phyloP scores from a whole-genome alignment of 352 stramenopile species.

The Pythium utonaiense region DNA sequence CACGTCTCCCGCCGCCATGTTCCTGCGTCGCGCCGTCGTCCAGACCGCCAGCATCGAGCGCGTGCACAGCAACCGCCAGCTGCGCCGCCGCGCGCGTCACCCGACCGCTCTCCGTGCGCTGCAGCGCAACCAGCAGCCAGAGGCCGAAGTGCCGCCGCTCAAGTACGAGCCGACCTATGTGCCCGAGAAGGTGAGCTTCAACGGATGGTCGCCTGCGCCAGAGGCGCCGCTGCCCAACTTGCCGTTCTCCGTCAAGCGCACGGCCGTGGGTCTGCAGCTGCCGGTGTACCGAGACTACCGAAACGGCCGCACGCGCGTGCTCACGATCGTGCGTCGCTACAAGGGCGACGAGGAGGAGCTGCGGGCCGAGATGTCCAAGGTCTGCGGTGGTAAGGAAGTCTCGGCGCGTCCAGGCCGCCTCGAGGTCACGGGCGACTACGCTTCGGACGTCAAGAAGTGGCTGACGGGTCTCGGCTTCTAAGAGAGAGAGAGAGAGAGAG shows the following conservation, averaged over 20 bases:
- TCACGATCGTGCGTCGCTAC: conserved; percentile 83
- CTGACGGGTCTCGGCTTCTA: conserved; percentile 82
- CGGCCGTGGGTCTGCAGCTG: conserved; percentile 68
- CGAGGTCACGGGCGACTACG: conserved; percentile 77
- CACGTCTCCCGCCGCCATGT: conserved; percentile 17
- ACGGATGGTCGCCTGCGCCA: conserved; percentile 79
- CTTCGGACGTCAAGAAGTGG: conserved; percentile 75
- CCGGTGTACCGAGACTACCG: conserved; percentile 85
- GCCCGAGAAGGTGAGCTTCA: conserved; percentile 84
- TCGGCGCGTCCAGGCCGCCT: conserved; percentile 59
- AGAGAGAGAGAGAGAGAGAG: background rate
- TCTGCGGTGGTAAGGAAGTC: conserved; percentile 79
- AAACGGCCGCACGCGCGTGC: conserved; percentile 82
- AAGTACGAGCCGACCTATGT: conserved; percentile 83
- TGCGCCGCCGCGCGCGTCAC: conserved; percentile 78
- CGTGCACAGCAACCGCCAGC: conserved; percentile 82
- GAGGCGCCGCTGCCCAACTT: conserved; percentile 56
- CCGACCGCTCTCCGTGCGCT: conserved; percentile 62
- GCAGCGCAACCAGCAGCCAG: conserved; percentile 54
- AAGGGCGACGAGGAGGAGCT: conserved; percentile 77
- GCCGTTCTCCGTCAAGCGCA: conserved; percentile 82
- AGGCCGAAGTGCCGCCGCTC: conserved; percentile 58
- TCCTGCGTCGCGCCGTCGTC: conserved; percentile 57
- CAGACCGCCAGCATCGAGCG: conserved; percentile 47
- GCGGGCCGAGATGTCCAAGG: conserved; percentile 79